Percentiles rank a stretch among this genome's conserved stretches.
Conservation (phyloP, 1,139 yeast genomes). For the Schwanniomyces etchellsii region DNA sequence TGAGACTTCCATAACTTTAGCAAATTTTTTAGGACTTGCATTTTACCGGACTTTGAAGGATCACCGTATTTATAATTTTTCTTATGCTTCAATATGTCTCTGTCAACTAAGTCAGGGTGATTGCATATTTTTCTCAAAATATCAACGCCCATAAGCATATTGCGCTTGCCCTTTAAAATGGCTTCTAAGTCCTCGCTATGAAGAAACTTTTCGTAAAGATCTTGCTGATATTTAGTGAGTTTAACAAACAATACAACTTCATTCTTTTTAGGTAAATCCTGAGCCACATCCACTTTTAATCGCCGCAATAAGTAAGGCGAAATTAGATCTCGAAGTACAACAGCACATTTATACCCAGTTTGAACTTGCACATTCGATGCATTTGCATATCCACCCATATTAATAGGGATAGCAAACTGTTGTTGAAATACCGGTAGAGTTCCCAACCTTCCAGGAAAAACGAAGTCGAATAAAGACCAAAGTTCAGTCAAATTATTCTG, state of each 20-base stretch:
- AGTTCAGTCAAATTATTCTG: constrained; percentile 87
- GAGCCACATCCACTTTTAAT: constrained; percentile 92
- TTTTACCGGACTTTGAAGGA: constrained; percentile 74
- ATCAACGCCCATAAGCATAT: constrained; percentile 87
- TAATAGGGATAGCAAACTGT: constrained; percentile 89
- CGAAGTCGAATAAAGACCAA: constrained; percentile 94
- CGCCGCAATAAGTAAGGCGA: constrained; percentile 85
- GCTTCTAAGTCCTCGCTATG: constrained; percentile 71
- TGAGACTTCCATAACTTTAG: constrained; percentile 72
- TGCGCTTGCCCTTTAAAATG: constrained; percentile 70
- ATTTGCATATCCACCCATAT: constrained; percentile 97
- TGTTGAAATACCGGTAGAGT: constrained; percentile 91
- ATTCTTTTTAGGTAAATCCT: constrained; percentile 86
- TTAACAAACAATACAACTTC: constrained; percentile 93
- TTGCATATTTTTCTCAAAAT: constrained; percentile 86
- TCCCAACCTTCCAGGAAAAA: constrained; percentile 90
- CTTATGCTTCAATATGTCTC: constrained; percentile 39
- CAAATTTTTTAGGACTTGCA: constrained; percentile 80
- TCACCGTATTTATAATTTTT: constrained; percentile 54
- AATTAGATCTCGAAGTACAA: constrained; percentile 77
- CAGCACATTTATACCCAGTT: constrained; percentile 95
- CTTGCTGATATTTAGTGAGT: constrained; percentile 70
- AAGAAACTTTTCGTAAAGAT: constrained; percentile 66
- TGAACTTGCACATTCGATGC: constrained; percentile 95
- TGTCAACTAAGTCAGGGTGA: constrained; percentile 83